Evolutionary conservation across 192 early-diverging fungal species (phyloP), one percentile per base, ranked within the genome.

Genomic region (Coemansia sp.): DNA sequence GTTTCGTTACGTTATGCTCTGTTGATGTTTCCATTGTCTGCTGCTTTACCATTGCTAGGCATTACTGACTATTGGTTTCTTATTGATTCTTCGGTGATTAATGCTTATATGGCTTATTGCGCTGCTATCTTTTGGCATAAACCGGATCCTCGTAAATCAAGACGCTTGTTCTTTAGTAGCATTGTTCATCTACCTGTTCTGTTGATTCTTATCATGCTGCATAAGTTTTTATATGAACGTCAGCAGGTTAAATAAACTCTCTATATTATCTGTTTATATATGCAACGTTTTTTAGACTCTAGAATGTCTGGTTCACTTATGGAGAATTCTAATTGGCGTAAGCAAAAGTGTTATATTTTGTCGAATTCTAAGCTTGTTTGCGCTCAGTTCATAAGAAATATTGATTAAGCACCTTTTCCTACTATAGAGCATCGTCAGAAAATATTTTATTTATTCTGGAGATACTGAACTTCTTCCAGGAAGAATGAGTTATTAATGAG

Each of bases 101-200:
- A 97, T 76, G 88, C 73, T 21, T 84, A 80, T 51, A 83, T 98
- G 84, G 73, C 86, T 22, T 83, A 63, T 9, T 84, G 85, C 26
- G 91, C 97, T 6, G 85, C 71, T 27, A 65, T 67, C 62, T 98
- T 98, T 76, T 96, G 92, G 93, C 68, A 81, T 22, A 72, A 88
- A 16, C 81, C 88, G 4, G 88, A 86, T 66, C 90, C 94, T 51
- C 91, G 90, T 73, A 87, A 83, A 12, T 94, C 93, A n/a, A 75
- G 95, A 16, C 84, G 89, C 38, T 73, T 96, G 54, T 97, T 98
- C 71, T 98, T 98, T 81, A 87, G 85, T 31, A 94, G 91, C 71
- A 67, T 98, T 56, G 84, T 93, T 18, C 93, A 98, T 67, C 69
- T 98, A 65, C 95, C 95, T 0, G 70, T 96, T 3, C 64, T 95